Conservation (phyloP, 2,329 filamentous ascomycete species). For the Bipolaris zeicola region DNA sequence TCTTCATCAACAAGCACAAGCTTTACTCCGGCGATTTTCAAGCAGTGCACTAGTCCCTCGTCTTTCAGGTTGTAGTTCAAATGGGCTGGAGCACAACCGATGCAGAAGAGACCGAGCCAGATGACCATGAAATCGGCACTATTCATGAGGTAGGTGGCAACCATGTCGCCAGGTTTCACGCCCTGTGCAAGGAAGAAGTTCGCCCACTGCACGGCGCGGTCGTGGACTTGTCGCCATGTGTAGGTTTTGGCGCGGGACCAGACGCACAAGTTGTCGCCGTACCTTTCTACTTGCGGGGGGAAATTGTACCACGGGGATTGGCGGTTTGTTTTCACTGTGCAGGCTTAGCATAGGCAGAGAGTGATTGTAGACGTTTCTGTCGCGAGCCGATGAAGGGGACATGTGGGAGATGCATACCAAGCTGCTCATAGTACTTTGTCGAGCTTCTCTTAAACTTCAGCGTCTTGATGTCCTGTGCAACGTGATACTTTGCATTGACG, state of each 20-base stretch:
- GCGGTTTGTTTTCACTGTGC: slow-evolving; percentile 49
- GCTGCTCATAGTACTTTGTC: slow-evolving; percentile 28
- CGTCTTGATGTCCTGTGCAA: slow-evolving; percentile 63
- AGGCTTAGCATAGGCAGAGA: neutral
- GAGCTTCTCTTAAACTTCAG: slow-evolving; percentile 53
- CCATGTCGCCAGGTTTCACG: slow-evolving; percentile 65
- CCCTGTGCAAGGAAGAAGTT: slow-evolving; percentile 53
- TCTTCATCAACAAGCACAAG: slow-evolving; percentile 65
- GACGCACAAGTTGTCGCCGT: slow-evolving; percentile 59
- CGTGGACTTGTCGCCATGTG: slow-evolving; percentile 40
- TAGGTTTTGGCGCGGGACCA: slow-evolving; percentile 66
- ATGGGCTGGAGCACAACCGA: slow-evolving; percentile 70
- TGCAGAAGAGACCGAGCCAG: slow-evolving; percentile 68
- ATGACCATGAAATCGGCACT: slow-evolving; percentile 68
- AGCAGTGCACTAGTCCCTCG: slow-evolving; percentile 67
- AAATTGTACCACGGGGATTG: slow-evolving; percentile 41
- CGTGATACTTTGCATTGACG: slow-evolving; percentile 70
- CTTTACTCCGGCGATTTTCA: slow-evolving; percentile 61
- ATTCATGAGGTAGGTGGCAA: slow-evolving; percentile 70
- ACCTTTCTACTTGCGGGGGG: slow-evolving; percentile 33
- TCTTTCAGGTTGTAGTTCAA: slow-evolving; percentile 71
- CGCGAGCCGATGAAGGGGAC: neutral
- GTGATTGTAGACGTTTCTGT: neutral
- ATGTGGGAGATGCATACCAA: slow-evolving; percentile 28
- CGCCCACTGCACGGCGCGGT: slow-evolving; percentile 38